phyloP scores from a whole-genome alignment of 176 grass and related monocot genomes.

The Canna indica region DNA sequence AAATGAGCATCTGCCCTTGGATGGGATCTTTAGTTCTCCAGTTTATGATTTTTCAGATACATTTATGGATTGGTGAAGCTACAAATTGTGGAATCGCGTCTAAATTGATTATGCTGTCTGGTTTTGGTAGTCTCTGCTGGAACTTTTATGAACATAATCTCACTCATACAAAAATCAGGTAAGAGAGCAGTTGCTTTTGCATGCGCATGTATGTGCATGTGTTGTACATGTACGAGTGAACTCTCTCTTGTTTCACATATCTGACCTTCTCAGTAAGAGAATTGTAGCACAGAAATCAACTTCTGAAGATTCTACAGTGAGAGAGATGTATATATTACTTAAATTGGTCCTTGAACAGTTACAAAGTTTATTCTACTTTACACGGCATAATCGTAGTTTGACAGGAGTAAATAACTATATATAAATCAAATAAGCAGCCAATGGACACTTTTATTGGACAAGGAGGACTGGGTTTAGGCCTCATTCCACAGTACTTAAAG shows the following conservation, averaged over 20 bases:
- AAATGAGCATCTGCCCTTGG: neutral
- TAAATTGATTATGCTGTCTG: neutral
- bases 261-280: too few species aligned
- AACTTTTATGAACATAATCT: neutral
- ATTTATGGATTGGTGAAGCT: neutral
- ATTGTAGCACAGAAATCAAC: neutral
- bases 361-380: neutral
- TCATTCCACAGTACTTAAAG: too few species aligned
- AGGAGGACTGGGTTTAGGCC: too few species aligned
- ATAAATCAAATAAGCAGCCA: neutral
- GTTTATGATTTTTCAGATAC: conserved; percentile 1
- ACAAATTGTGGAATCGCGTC: neutral
- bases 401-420: neutral
- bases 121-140: neutral
- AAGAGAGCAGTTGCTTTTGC: neutral
- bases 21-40: too few species aligned
- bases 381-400: neutral
- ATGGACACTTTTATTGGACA: neutral
- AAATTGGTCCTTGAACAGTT: neutral
- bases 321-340: neutral
- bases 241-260: neutral
- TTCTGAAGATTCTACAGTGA: neutral
- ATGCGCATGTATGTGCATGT: neutral
- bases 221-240: neutral
- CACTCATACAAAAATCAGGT: neutral